These are phyloP conservation scores for Calycina herbarum DNA, from an alignment of 2,329 filamentous ascomycete species.

Conservation along the genomic window DNA sequence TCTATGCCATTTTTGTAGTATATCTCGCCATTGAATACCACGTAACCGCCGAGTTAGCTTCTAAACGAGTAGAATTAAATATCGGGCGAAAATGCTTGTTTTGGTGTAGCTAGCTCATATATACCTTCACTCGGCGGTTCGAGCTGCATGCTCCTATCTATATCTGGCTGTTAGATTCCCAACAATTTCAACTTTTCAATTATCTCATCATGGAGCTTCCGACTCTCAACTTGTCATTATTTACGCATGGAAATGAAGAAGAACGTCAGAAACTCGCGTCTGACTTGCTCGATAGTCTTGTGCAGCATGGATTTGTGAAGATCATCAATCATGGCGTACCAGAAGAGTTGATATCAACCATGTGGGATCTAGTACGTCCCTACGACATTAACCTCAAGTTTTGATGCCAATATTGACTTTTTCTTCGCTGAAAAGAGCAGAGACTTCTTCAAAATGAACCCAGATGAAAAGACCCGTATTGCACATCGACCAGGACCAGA, in stretches of 20 bases:
- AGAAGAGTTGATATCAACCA: slow-evolving; percentile 2
- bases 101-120: too few species aligned
- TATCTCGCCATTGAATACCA: too few species aligned
- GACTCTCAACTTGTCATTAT: neutral
- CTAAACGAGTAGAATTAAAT: too few species aligned
- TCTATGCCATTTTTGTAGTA: too few species aligned
- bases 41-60: too few species aligned
- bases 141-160: too few species aligned
- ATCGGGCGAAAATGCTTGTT: too few species aligned
- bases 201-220: neutral
- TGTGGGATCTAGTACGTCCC: slow-evolving; percentile 9
- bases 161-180: too few species aligned
- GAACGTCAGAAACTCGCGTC: neutral
- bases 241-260: neutral
- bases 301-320: slow-evolving; percentile 13
- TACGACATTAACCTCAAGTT: neutral
- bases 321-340: slow-evolving; percentile 15
- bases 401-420: neutral
- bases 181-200: neutral
- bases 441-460: neutral
- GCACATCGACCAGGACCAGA: slow-evolving; percentile 1
- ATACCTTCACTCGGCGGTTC: too few species aligned
- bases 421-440: neutral
- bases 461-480: slow-evolving; percentile 3
- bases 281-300: neutral